A percentile compares a stretch with the other conserved stretches of the same genome.
Evolutionary conservation across 1,284 basidiomycete genomes (phyloP).

Genomic region (Bjerkandera adusta): DNA sequence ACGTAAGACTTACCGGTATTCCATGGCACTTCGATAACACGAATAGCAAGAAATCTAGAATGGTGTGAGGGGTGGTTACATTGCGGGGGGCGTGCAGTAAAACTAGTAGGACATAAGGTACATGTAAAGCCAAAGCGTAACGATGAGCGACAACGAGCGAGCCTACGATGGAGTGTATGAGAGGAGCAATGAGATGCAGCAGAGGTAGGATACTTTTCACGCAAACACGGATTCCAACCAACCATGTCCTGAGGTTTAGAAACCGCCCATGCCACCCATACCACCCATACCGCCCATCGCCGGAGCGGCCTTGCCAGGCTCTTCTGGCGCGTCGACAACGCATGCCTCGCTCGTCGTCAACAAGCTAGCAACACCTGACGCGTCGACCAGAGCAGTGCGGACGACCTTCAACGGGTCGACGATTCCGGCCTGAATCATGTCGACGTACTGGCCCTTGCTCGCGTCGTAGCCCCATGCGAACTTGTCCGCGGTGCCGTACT

Average conservation of each 20-base stretch:
- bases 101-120: slow-evolving; percentile 7
- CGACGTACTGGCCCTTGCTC: slow-evolving; percentile 86
- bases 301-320: slow-evolving; percentile 57
- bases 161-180: slow-evolving; percentile 3
- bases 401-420: slow-evolving; percentile 95
- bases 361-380: slow-evolving; percentile 83
- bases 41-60: too few relatives aligned
- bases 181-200: slow-evolving; percentile 7
- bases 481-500: slow-evolving; percentile 65
- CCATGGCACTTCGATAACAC: too few relatives aligned
- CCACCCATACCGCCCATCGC: slow-evolving; percentile 37
- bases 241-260: slow-evolving; percentile 24
- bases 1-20: too few relatives aligned
- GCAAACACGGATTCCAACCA: slow-evolving; percentile 6
- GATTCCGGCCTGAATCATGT: slow-evolving; percentile 94
- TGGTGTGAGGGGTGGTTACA: slow-evolving; percentile 15
- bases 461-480: slow-evolving; percentile 94
- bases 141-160: slow-evolving; percentile 4
- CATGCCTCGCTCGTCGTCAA: slow-evolving; percentile 93
- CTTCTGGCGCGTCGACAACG: slow-evolving; percentile 89
- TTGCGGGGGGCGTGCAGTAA: slow-evolving; percentile 6
- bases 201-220: slow-evolving; percentile 15
- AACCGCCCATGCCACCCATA: slow-evolving; percentile 48
- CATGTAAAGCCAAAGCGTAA: slow-evolving; percentile 9
- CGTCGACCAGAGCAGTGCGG: slow-evolving; percentile 87